These are phyloP conservation scores for Russula abietina DNA, from an alignment of 768 basidiomycete genomes.

Conservation along the genomic window DNA sequence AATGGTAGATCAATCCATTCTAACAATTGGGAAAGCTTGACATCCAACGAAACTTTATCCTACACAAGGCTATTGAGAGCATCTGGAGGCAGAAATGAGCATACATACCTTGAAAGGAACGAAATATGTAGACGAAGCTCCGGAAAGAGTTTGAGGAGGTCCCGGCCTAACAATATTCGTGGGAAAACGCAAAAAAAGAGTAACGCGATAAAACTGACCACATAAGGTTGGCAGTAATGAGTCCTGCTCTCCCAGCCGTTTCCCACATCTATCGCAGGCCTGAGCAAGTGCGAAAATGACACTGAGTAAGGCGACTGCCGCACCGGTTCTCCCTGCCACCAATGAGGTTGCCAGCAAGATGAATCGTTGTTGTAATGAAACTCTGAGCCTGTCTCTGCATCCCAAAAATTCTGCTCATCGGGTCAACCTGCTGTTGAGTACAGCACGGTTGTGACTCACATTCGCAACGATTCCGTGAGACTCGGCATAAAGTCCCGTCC, in stretches of 20 bases:
- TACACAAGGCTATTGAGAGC: slow-evolving; percentile 12
- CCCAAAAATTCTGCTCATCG: slow-evolving; percentile 71
- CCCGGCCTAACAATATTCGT: slow-evolving; percentile 57
- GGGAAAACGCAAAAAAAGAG: neutral
- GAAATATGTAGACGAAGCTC: slow-evolving; percentile 65
- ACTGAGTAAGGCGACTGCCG: slow-evolving; percentile 25
- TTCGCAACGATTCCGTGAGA: slow-evolving; percentile 91
- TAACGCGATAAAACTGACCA: slow-evolving; percentile 49
- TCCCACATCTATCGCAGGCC: slow-evolving; percentile 71
- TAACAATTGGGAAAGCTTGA: slow-evolving; percentile 73
- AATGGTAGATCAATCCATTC: slow-evolving; percentile 78
- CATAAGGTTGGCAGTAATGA: slow-evolving; percentile 84
- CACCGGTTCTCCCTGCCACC: slow-evolving; percentile 92
- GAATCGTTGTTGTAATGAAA: slow-evolving; percentile 67
- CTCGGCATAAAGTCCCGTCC: slow-evolving; percentile 87
- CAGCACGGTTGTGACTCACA: slow-evolving; percentile 36
- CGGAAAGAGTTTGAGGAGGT: slow-evolving; percentile 62
- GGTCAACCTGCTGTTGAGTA: neutral
- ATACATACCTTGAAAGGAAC: slow-evolving; percentile 63
- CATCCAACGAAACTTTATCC: slow-evolving; percentile 57
- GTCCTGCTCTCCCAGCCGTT: slow-evolving; percentile 65
- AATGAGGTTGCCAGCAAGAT: slow-evolving; percentile 58
- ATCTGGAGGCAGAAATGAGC: neutral
- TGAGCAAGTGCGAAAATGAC: neutral
- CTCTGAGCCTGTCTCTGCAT: slow-evolving; percentile 52